Evolutionary conservation across 2,329 filamentous ascomycete species (phyloP), one percentile per base, ranked within the genome.

Genomic region (Paraphaeosphaeria sporulosa): DNA sequence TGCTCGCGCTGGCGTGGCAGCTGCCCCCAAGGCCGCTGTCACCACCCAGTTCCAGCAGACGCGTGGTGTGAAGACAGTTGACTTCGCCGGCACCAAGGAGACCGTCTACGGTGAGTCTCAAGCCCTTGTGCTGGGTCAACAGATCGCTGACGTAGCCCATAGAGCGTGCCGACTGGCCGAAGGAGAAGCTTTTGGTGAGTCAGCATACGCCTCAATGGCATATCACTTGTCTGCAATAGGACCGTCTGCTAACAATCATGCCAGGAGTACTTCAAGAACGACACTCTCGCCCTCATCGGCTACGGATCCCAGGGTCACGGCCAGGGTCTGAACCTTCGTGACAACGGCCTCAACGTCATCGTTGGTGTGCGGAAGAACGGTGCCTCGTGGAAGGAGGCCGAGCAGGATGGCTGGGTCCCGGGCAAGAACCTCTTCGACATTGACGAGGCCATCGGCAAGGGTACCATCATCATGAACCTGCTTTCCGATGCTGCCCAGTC

Each of bases 391-490:
- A 93, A 97, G 85, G 95, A 99, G 82, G 95, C 95, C 74, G 82
- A 92, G 78, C 89, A 96, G 84, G 95, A 99, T 83, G 95, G 95
- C 84, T 99, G 95, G 95, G 90, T 98, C 60, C 90, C 93, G 77
- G 95, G 94, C 82, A 96, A 94, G 88, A 99, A 97, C 89, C 89
- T 99, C 74, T 99, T 99, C 85, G 94, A 97, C 76, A 90, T 99
- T 73, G 93, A 96, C 78, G 94, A 97, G 84, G 95, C 95, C 80
- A 97, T 99, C 83, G 84, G 87, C 79, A 91, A 90, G 82, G 93
- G 94, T 79, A 94, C 93, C 82, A 92, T 98, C 81, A 81, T 99
- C 88, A 99, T 99, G 95, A 99, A 99, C 90, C 87, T 99, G 73
- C 93, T 99, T 83, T 92, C 89, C 80, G 95, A 99, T 81, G 95